Evolutionary conservation across 768 basidiomycete genomes (phyloP).

Genomic region (Tulasnella sp.): DNA sequence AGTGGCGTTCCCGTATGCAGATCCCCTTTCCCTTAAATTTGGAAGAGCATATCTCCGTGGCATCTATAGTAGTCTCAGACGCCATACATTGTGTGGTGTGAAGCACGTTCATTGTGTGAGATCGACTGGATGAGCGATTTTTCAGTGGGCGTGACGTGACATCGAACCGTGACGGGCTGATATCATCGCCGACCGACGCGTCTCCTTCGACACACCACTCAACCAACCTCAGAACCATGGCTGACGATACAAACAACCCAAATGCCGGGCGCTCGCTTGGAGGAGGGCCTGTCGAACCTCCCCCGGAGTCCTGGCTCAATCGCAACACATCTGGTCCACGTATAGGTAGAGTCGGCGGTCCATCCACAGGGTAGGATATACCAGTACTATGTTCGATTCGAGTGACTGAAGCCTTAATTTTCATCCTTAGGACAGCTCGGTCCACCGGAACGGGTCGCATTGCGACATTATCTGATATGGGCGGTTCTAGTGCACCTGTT

Average conservation of each 20-base stretch:
- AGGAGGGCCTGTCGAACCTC: conserved; percentile 42
- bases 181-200: not conserved
- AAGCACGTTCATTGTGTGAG: not conserved
- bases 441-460: conserved; percentile 28
- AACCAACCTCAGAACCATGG: conserved; percentile 6
- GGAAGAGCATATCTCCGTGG: not conserved
- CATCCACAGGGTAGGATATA: not conserved
- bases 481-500: conserved; percentile 22
- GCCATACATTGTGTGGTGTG: not conserved
- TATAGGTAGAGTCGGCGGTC: conserved; percentile 22
- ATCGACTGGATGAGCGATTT: not conserved
- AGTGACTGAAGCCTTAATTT: not conserved
- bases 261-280: conserved; percentile 42
- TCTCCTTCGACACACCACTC: not conserved
- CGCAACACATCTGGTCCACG: conserved; percentile 12
- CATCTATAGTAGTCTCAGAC: not conserved
- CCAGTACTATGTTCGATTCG: not conserved
- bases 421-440: not conserved
- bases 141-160: not conserved
- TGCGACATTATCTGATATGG: conserved; percentile 34
- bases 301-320: conserved; percentile 34
- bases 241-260: conserved; percentile 25
- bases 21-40: not conserved
- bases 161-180: not conserved
- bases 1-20: not conserved